A percentile compares a stretch with the other conserved stretches of the same genome.
Evolutionary conservation across 2,329 filamentous ascomycete species (phyloP).

Genomic region (Aspergillus vadensis): DNA sequence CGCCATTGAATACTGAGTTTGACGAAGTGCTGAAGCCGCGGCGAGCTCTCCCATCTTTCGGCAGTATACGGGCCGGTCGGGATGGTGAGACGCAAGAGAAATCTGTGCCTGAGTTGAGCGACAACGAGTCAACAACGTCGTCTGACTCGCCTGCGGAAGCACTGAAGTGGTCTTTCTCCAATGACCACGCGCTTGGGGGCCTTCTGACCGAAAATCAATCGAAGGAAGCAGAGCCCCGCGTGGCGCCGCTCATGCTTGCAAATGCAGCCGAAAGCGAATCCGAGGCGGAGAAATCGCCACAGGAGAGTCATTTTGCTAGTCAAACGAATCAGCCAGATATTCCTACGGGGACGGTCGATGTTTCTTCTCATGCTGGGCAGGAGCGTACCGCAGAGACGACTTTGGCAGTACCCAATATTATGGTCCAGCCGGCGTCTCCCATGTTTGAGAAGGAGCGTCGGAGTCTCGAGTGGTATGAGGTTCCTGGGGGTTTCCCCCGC

Average conservation of each 20-base stretch:
- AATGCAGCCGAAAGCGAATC: background rate
- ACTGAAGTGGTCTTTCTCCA: slow-evolving; percentile 45
- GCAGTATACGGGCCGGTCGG: slow-evolving; percentile 59
- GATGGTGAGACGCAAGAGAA: slow-evolving; percentile 28
- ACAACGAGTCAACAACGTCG: slow-evolving; percentile 36
- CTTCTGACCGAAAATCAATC: slow-evolving; percentile 49
- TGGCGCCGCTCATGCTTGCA: background rate
- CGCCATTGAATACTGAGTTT: slow-evolving; percentile 43
- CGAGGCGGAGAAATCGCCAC: background rate
- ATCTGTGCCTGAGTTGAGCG: slow-evolving; percentile 27
- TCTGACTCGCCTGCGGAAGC: slow-evolving; percentile 50
- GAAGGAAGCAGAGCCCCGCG: slow-evolving; percentile 5
- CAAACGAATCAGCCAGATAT: background rate
- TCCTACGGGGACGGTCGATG: slow-evolving; percentile 10
- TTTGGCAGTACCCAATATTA: slow-evolving; percentile 45
- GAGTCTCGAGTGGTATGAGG: slow-evolving; percentile 49
- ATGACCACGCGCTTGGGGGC: slow-evolving; percentile 54
- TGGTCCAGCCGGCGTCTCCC: slow-evolving; percentile 52
- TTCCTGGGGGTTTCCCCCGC: slow-evolving; percentile 63
- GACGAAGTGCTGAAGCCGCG: slow-evolving; percentile 61
- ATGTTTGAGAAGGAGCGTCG: slow-evolving; percentile 40
- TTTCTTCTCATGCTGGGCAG: slow-evolving; percentile 10
- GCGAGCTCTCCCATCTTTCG: slow-evolving; percentile 62
- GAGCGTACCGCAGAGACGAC: slow-evolving; percentile 13
- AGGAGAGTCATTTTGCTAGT: slow-evolving; percentile 5